phyloP scores from a whole-genome alignment of 2,329 filamentous ascomycete genomes.

The Penicillium crustosum region DNA sequence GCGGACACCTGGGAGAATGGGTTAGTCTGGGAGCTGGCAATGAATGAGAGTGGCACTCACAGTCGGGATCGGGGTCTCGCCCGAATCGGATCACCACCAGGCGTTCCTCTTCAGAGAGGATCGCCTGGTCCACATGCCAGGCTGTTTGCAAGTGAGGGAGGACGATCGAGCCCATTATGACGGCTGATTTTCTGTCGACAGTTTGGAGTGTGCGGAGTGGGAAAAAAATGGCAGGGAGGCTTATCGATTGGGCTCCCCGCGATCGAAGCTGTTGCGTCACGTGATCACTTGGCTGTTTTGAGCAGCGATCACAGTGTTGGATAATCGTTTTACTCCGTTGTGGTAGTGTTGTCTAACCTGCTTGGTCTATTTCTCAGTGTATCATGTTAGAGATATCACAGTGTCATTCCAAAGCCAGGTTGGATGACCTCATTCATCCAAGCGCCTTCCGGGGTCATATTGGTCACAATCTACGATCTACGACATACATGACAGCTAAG shows the following conservation, averaged over 20 bases:
- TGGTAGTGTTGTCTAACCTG: neutral
- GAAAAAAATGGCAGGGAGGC: slow-evolving; percentile 6
- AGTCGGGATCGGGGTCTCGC: slow-evolving; percentile 78
- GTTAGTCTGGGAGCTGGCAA: slow-evolving; percentile 20
- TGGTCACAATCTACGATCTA: neutral
- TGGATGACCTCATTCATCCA: neutral
- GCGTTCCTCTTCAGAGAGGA: slow-evolving; percentile 85
- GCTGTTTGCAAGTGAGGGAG: slow-evolving; percentile 87
- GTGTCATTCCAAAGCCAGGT: no score
- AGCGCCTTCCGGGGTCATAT: neutral
- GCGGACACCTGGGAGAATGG: slow-evolving; percentile 54
- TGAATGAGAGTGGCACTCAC: slow-evolving; percentile 27
- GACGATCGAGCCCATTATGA: slow-evolving; percentile 75
- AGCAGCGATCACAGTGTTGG: neutral
- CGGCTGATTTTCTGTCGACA: neutral
- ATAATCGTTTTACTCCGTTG: neutral
- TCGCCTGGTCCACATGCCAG: slow-evolving; percentile 98
- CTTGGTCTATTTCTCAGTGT: neutral
- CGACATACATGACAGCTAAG: neutral
- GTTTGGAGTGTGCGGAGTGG: neutral
- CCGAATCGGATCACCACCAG: slow-evolving; percentile 84
- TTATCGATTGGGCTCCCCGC: slow-evolving; percentile 23
- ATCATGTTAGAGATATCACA: neutral
- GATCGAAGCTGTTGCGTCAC: slow-evolving; percentile 12
- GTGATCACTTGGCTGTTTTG: slow-evolving; percentile 9